Conservation (phyloP, 1,139 yeast genomes). For the Hyphopichia buzzinii region DNA sequence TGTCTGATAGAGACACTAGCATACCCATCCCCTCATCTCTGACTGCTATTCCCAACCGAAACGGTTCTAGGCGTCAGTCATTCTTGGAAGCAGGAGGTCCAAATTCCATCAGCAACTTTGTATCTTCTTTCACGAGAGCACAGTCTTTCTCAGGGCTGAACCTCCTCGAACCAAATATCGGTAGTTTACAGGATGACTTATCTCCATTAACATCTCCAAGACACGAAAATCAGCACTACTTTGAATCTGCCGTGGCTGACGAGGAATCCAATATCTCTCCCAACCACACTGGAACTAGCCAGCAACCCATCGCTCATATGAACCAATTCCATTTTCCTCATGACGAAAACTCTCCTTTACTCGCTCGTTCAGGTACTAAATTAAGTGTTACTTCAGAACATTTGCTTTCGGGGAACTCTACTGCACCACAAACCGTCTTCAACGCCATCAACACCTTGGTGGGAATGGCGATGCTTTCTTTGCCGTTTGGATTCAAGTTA, state of each 20-base stretch:
- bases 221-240: background rate
- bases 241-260: background rate
- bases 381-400: constrained; percentile 7
- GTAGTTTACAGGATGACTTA: constrained; percentile 14
- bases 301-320: constrained; percentile 9
- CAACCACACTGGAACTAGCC: background rate
- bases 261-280: background rate
- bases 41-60: no score
- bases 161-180: constrained; percentile 15
- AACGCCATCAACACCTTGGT: constrained; percentile 82
- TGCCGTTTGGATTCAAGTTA: constrained; percentile 75
- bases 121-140: constrained; percentile 75
- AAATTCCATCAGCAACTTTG: constrained; percentile 74
- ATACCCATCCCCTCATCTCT: constrained; percentile 4
- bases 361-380: constrained; percentile 6
- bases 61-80: constrained; percentile 36
- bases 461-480: constrained; percentile 82
- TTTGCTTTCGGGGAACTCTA: constrained; percentile 33
- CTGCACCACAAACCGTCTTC: constrained; percentile 84
- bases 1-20: constrained; percentile 3
- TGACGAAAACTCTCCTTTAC: constrained; percentile 16
- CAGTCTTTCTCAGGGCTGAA: constrained; percentile 50
- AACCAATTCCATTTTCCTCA: constrained; percentile 12
- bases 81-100: constrained; percentile 45
- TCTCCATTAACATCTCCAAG: constrained; percentile 26